Evolutionary conservation across 306 rosid species (phyloP).

Genomic region (Sophora flavescens): DNA sequence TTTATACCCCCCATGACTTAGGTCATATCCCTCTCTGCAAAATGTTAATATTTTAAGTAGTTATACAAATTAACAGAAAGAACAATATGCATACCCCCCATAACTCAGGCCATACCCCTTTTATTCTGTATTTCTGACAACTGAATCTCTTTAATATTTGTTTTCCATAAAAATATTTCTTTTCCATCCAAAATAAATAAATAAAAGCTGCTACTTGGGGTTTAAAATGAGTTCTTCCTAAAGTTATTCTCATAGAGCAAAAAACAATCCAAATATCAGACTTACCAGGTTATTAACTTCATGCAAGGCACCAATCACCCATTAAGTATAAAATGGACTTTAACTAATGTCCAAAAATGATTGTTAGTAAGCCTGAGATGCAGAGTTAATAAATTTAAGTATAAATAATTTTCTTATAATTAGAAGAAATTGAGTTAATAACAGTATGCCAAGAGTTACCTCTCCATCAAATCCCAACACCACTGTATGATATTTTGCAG

Average conservation of each 20-base stretch:
- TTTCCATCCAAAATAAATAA: no score
- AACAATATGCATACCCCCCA: neutral
- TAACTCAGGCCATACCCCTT: no score
- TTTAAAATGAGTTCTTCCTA: neutral
- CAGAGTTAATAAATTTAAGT: no score
- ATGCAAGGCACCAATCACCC: neutral
- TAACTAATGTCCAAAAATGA: neutral
- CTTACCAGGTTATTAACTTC: neutral
- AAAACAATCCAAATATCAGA: neutral
- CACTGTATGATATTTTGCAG: slow-evolving; percentile 90
- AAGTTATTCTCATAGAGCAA: neutral
- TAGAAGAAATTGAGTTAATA: slow-evolving; percentile 31
- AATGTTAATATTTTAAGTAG: neutral
- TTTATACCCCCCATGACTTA: slow-evolving; percentile 18
- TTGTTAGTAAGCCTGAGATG: no score
- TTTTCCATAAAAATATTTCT: no score
- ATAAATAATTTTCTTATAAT: neutral
- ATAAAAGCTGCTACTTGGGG: neutral
- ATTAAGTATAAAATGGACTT: neutral
- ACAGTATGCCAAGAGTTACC: slow-evolving; percentile 59
- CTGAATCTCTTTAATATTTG: neutral
- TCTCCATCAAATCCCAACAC: slow-evolving; percentile 96
- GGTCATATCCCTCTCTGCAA: slow-evolving; percentile 8
- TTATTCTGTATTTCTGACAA: neutral
- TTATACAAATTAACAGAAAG: neutral